A percentile compares a stretch with the other conserved stretches of the same genome.
These are phyloP conservation scores for Pichia occidentalis DNA, from an alignment of 805 yeast species.

Conservation along the genomic window DNA sequence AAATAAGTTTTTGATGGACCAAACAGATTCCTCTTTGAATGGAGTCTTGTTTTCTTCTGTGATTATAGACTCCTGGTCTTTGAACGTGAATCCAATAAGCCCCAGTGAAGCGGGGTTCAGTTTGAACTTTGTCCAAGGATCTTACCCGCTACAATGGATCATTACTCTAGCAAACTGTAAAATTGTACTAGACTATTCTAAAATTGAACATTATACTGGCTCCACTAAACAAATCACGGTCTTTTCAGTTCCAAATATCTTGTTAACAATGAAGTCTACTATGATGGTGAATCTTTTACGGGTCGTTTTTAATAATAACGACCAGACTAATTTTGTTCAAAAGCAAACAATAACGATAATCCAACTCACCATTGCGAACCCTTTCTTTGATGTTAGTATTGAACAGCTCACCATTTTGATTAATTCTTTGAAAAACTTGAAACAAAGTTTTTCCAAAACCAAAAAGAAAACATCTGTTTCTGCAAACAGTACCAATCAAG, in stretches of 20 bases:
- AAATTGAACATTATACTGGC: conserved; percentile 14
- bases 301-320: conserved; percentile 14
- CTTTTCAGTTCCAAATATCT: conserved; percentile 26
- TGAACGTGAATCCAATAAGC: conserved; percentile 16
- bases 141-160: conserved; percentile 37
- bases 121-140: conserved; percentile 33
- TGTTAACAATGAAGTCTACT: conserved; percentile 17
- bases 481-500: no score
- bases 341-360: conserved; percentile 28
- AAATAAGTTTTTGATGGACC: conserved; percentile 2
- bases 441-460: neutral
- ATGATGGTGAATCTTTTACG: conserved; percentile 16
- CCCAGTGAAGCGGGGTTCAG: conserved; percentile 39
- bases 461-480: no score
- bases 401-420: conserved; percentile 33
- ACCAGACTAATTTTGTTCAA: conserved; percentile 20
- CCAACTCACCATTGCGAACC: conserved; percentile 37
- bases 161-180: conserved; percentile 34
- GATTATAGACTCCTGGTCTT: conserved; percentile 16
- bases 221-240: conserved; percentile 23
- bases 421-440: neutral
- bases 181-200: conserved; percentile 21
- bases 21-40: conserved; percentile 2
- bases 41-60: conserved; percentile 16
- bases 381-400: conserved; percentile 39